These are phyloP conservation scores for Cystobasidium sp. DNA, from an alignment of 1,284 basidiomycete genomes.

Conservation along the genomic window DNA sequence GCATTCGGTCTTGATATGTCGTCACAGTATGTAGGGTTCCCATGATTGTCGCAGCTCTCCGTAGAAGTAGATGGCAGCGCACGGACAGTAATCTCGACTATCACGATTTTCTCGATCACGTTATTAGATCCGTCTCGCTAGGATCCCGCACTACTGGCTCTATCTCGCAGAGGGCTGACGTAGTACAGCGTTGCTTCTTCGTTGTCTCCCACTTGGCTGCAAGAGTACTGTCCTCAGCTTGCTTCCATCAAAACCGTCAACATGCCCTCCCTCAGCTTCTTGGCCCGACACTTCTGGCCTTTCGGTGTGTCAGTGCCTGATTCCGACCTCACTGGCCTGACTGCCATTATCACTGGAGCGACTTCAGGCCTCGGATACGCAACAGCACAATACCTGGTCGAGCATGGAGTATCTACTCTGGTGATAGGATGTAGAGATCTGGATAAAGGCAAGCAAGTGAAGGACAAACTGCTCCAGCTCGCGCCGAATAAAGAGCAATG, in stretches of 20 bases:
- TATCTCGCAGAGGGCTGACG: no score
- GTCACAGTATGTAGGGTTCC: no score
- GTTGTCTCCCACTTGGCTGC: background rate
- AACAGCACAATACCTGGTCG: conserved; percentile 18
- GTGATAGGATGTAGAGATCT: conserved; percentile 7
- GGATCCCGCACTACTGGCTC: no score
- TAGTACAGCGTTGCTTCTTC: background rate
- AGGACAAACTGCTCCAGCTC: conserved; percentile 12
- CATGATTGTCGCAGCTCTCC: no score
- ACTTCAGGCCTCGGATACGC: conserved; percentile 23
- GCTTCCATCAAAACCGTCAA: background rate
- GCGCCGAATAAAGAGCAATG: background rate
- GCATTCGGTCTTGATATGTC: no score
- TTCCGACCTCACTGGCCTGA: background rate
- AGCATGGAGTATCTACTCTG: conserved; percentile 8
- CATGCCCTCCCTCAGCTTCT: background rate
- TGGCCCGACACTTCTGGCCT: conserved; percentile 15
- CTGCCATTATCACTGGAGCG: conserved; percentile 19
- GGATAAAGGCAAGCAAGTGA: conserved; percentile 28
- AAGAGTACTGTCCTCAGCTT: background rate
- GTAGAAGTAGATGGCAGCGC: no score
- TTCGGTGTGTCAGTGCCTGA: conserved; percentile 11
- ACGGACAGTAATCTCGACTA: no score
- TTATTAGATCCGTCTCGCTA: no score
- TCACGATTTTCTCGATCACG: no score